Conservation (phyloP, 352 stramenopile species). For the Phytophthora cajani region DNA sequence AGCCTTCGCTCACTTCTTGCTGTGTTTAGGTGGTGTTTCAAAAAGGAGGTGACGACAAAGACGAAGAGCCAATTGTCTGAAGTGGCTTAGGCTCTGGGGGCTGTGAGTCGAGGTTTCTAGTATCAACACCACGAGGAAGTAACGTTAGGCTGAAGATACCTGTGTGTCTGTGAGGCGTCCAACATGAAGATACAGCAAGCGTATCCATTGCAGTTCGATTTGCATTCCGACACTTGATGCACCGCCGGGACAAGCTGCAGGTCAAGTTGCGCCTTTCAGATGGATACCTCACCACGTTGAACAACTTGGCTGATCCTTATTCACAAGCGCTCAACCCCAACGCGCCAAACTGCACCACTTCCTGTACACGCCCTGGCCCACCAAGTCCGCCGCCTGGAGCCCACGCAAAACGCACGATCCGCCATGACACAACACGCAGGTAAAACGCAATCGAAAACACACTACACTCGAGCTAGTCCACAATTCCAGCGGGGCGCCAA, state of each 20-base stretch:
- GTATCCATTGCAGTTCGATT: not conserved
- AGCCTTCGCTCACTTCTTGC: not conserved
- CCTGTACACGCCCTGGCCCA: not conserved
- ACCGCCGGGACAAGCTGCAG: not conserved
- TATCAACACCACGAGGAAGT: not conserved
- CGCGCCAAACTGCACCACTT: not conserved
- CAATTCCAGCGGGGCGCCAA: conserved; percentile 51
- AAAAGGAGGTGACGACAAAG: conserved; percentile 4
- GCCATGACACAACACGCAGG: not conserved
- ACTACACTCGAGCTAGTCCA: conserved; percentile 43
- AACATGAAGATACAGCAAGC: not conserved
- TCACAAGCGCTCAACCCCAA: too few species aligned
- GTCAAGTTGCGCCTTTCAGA: not conserved
- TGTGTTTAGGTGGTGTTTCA: conserved; percentile 10
- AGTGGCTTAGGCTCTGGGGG: not conserved
- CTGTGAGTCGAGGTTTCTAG: too few species aligned
- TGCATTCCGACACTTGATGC: not conserved
- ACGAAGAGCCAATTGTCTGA: conserved; percentile 6
- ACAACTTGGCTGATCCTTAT: too few species aligned
- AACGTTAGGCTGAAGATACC: not conserved
- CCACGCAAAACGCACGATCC: not conserved
- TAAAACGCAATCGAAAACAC: conserved; percentile 22
- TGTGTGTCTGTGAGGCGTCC: not conserved
- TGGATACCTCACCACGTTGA: too few species aligned
- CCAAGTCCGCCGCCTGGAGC: not conserved